These are phyloP conservation scores for Citrus reticulata DNA, from an alignment of 345 rosid species.

Conservation along the genomic window DNA sequence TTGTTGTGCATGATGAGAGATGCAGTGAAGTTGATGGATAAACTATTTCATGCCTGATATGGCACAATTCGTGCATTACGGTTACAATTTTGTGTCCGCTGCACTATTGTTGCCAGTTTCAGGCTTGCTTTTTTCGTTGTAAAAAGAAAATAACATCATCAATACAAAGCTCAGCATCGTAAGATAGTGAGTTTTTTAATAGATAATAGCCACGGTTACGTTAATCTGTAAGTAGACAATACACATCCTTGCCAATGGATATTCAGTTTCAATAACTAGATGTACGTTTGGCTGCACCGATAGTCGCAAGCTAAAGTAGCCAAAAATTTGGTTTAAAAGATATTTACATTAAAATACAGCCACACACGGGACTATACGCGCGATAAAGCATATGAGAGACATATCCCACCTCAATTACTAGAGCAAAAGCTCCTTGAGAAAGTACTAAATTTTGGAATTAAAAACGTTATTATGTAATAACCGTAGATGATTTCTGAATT, in stretches of 20 bases:
- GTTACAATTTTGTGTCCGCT: not conserved
- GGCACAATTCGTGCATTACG: not conserved
- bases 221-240: not conserved
- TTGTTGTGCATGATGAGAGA: not conserved
- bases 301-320: not conserved
- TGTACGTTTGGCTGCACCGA: not conserved
- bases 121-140: not conserved
- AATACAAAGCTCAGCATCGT: not conserved
- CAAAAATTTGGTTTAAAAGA: not conserved
- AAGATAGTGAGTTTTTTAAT: not conserved
- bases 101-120: not conserved
- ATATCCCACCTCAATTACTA: too few relatives aligned
- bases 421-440: not conserved
- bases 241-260: not conserved
- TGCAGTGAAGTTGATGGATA: not conserved
- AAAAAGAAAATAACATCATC: conserved; percentile 10
- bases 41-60: not conserved
- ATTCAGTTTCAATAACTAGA: not conserved
- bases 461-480: not conserved
- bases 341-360: not conserved
- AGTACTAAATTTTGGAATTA: not conserved
- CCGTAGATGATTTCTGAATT: not conserved
- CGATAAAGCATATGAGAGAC: not conserved
- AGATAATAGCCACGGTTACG: not conserved
- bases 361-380: not conserved